Evolutionary conservation across 2,329 filamentous ascomycete species (phyloP), one percentile per base, ranked within the genome.

Genomic region (Botrytis squamosa): DNA sequence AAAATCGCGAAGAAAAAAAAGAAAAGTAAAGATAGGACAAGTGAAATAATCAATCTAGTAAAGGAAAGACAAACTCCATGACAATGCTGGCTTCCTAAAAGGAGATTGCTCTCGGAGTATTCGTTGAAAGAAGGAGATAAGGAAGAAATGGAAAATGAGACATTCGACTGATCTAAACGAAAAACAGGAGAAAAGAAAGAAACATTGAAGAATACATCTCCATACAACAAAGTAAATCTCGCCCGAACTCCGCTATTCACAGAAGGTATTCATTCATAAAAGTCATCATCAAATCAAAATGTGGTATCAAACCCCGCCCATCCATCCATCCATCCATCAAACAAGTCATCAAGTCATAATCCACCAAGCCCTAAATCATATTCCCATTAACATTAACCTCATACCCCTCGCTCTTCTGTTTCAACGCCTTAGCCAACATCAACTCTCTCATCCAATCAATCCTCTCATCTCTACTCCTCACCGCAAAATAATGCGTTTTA

Each of bases 371-470:
- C 69, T 68, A 92, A 80, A 92, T 91, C 89, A 91, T 91, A 83
- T 90, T 91, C 63, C 93, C 93, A 80, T 95, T 95, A 76, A 95
- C 89, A 80, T 90, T 92, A 78, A 96, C 89, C 83, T 95, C 92
- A 78, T 92, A 95, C 29, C 93, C 93, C 78, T 94, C 91, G 65
- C 89, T 90, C 87, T 95, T 96, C 83, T 94, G 92, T 85, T 91
- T 93, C 81, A 94, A 85, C 29, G 93, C 93, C 85, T 96, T 96
- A 71, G 93, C 93, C 64, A 97, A 89, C 93, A 97, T 97, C 75
- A 97, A 85, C 86, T 97, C 93, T 72, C 93, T 88, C 93, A 97
- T 97, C 96, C 96, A 99, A 82, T 98, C 95, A 80, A 98, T 98
- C 75, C 95, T 89, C 81, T 98, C 93, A 80, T 98, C 93, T 22